Conservation (phyloP, 345 rosid genomes). For the Eucalyptus leucophloia region DNA sequence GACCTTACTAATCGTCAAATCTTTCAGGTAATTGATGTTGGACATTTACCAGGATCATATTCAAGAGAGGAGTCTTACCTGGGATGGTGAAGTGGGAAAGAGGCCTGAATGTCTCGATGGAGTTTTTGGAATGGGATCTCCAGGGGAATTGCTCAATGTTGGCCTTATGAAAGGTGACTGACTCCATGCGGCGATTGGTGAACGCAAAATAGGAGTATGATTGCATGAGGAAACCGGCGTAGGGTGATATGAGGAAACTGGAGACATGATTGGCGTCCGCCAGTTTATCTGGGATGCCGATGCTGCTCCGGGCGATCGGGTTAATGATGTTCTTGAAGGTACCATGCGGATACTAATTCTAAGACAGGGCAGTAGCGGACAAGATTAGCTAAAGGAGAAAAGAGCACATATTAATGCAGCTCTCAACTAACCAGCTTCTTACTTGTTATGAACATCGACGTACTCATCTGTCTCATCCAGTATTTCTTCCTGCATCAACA, state of each 20-base stretch:
- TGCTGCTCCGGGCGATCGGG: slow-evolving; percentile 18
- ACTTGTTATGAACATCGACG: slow-evolving; percentile 48
- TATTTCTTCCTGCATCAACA: slow-evolving; percentile 53
- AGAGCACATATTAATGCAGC: neutral
- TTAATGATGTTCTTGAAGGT: slow-evolving; percentile 13
- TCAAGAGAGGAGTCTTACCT: neutral
- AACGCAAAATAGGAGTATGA: slow-evolving; percentile 28
- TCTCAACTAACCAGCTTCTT: neutral
- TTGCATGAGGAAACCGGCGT: slow-evolving; percentile 29
- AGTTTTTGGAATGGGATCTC: slow-evolving; percentile 8
- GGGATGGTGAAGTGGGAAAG: neutral
- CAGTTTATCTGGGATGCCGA: slow-evolving; percentile 11
- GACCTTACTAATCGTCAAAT: neutral
- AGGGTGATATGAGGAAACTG: slow-evolving; percentile 24
- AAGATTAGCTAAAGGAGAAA: neutral
- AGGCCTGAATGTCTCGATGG: neutral
- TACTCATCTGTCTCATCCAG: slow-evolving; percentile 66
- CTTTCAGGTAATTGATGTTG: neutral
- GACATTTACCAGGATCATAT: neutral
- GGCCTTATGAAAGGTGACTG: slow-evolving; percentile 43
- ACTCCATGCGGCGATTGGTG: slow-evolving; percentile 36
- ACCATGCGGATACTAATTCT: slow-evolving; percentile 56
- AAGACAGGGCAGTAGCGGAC: neutral
- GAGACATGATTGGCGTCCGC: slow-evolving; percentile 19
- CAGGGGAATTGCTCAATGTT: slow-evolving; percentile 34